Evolutionary conservation across 140 eudicot genomes (phyloP), one percentile per base, ranked within the genome.

Genomic region (Anethum foeniculum): DNA sequence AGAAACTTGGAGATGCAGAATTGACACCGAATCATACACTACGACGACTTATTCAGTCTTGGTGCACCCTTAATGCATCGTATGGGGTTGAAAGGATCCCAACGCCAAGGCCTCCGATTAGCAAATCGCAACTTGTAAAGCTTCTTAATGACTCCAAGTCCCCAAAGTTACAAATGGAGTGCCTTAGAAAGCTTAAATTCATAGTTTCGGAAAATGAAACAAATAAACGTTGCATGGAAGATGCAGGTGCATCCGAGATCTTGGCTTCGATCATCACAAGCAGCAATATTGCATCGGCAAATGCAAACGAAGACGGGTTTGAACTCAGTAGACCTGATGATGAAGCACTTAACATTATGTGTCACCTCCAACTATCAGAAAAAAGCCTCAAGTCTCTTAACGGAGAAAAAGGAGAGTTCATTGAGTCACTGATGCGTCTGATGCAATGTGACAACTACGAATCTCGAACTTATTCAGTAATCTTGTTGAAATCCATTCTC

Each of bases 191-290:
- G 36, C 78, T 75, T 18, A 75, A 75, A 75, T 44, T 49, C 9
- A 44, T 75, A 0, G 56, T 19, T 49, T 44, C 78, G 0, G 78
- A 75, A 75, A 75, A 44, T 32, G 78, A 44, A 38, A 43, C 78
- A 7, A 75, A 75, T 19, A 75, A 75, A n/a, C 78, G 78, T 44
- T n/a, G n/a, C 78, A 75, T 75, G 56, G 78, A 75, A 75, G 38
- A 38, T 5, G 78, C 58, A 5, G 78, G 78, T 25, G 78, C 78
- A 43, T 28, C 58, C 38, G 60, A 25, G 23, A 16, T 75, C 78
- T 44, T 75, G 5, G 78, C 78, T 43, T 75, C 78, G 1, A 75
- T 75, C 18, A 75, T 75, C 6, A 43, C 77, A 73, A 73, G 16
- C 54, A 0, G 21, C 38, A 46, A 12, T 0, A 46, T 3, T 32